Evolutionary conservation across 768 basidiomycete species (phyloP).

Genomic region (Termitomyces sp.): DNA sequence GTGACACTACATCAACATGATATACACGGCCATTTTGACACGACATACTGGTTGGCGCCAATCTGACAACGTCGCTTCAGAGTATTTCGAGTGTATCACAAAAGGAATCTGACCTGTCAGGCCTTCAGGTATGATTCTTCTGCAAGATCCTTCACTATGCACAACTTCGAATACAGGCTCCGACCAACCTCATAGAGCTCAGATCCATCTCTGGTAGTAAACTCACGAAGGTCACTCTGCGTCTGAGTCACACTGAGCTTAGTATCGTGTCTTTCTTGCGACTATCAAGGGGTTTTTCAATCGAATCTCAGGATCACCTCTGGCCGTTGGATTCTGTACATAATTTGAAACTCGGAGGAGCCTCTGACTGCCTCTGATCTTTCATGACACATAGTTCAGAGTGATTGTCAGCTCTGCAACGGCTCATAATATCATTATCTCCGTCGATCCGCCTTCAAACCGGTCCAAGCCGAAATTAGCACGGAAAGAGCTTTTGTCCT

Average conservation of each 20-base stretch:
- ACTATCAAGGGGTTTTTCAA: background rate
- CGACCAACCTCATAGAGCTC: background rate
- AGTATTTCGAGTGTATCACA: no score
- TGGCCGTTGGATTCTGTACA: background rate
- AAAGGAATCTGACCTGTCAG: no score
- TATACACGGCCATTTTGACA: background rate
- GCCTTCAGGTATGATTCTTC: background rate
- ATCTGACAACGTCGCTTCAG: background rate
- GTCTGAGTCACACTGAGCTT: background rate
- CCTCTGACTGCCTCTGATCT: background rate
- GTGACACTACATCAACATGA: background rate
- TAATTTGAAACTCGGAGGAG: background rate
- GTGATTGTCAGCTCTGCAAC: background rate
- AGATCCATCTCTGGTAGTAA: background rate
- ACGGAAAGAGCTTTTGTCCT: slow-evolving; percentile 13
- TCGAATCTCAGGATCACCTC: background rate
- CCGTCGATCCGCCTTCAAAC: background rate
- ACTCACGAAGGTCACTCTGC: background rate
- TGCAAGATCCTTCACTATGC: background rate
- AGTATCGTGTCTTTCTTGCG: background rate
- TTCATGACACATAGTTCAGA: background rate
- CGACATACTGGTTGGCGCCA: background rate
- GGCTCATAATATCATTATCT: background rate
- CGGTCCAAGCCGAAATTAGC: background rate
- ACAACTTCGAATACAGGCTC: background rate